phyloP scores from a whole-genome alignment of 306 rosid species.

The Oxytropis ochrocephala region DNA sequence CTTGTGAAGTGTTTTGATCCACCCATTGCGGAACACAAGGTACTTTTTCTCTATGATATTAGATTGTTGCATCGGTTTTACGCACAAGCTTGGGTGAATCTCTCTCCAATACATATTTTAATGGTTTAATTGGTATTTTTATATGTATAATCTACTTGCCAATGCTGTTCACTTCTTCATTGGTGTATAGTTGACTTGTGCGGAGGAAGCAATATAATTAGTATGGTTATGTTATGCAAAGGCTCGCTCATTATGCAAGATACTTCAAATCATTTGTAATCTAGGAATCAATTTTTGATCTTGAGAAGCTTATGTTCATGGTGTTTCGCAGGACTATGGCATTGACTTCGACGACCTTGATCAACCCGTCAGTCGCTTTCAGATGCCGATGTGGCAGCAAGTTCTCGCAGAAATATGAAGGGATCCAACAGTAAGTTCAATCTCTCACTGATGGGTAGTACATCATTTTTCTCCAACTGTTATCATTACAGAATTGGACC shows the following conservation, averaged over 20 bases:
- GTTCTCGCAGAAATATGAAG: conserved; percentile 81
- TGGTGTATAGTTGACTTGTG: no score
- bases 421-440: conserved; percentile 54
- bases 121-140: no score
- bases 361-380: conserved; percentile 49
- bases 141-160: no score
- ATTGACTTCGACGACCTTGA: conserved; percentile 76
- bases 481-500: neutral
- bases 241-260: neutral
- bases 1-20: no score
- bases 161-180: no score
- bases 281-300: neutral
- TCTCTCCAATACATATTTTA: no score
- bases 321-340: conserved; percentile 76
- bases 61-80: no score
- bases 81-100: no score
- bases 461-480: neutral
- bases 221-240: neutral
- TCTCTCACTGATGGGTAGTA: neutral
- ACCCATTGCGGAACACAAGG: no score
- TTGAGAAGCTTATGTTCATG: conserved; percentile 6
- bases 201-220: no score
- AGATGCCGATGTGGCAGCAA: conserved; percentile 84
- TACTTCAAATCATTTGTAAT: conserved; percentile 3
- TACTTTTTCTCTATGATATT: no score